phyloP scores from a whole-genome alignment of 2,329 filamentous ascomycete species.

The Talaromyces rugulosus region DNA sequence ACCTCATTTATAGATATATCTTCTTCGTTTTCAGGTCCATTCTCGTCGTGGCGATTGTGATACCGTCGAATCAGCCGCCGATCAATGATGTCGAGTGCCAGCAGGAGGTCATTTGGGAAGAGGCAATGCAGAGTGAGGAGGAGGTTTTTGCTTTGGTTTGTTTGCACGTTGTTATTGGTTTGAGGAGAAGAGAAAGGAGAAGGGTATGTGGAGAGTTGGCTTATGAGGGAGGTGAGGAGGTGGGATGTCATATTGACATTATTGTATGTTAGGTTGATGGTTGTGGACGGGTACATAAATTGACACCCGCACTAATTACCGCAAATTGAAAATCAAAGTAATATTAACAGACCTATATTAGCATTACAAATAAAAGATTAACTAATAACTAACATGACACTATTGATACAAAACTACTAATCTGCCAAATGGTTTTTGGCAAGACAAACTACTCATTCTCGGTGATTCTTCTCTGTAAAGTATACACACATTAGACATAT shows the following conservation, averaged over 20 bases:
- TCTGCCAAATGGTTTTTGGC: too few relatives aligned
- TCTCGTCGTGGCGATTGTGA: constrained; percentile 10
- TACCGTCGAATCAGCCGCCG: constrained; percentile 64
- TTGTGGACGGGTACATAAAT: not conserved
- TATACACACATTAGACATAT: not conserved
- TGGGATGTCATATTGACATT: not conserved
- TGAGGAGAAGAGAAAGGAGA: constrained; percentile 5
- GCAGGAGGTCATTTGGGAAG: constrained; percentile 75
- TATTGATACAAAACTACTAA: not conserved
- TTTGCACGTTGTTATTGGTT: not conserved
- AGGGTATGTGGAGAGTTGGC: constrained; percentile 8
- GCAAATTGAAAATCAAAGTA: not conserved
- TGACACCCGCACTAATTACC: not conserved
- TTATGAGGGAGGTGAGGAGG: constrained; percentile 9
- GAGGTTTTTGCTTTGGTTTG: constrained; percentile 43
- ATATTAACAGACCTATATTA: not conserved
- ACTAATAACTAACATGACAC: not conserved
- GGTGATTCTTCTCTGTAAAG: not conserved
- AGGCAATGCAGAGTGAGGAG: constrained; percentile 81
- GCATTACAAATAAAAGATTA: not conserved
- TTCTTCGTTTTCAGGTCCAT: not conserved
- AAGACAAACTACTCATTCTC: not conserved
- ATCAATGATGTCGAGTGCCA: constrained; percentile 84
- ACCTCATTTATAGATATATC: constrained; percentile 27
- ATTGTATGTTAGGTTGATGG: not conserved